Evolutionary conservation across 2,329 filamentous ascomycete genomes (phyloP).

Genomic region (Hypoxylon sp.): DNA sequence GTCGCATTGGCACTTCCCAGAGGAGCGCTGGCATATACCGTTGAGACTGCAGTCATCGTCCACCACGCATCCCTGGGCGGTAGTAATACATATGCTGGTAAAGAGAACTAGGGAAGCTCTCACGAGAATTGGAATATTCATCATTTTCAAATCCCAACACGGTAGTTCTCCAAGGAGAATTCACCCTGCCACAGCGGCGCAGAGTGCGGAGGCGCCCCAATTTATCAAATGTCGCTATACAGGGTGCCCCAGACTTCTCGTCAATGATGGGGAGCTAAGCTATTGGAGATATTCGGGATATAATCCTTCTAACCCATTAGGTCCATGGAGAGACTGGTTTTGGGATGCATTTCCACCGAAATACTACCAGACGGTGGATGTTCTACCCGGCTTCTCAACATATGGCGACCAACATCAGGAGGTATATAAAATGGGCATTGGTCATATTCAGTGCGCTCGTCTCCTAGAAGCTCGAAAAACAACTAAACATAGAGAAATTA

Average conservation of each 20-base stretch:
- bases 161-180: neutral
- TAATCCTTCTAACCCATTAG: neutral
- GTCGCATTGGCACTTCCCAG: constrained; percentile 50
- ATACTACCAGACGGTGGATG: neutral
- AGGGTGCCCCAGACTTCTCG: neutral
- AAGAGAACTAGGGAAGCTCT: neutral
- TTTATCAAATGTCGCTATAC: constrained; percentile 12
- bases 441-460: too few relatives aligned
- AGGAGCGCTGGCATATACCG: constrained; percentile 49
- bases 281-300: constrained; percentile 8
- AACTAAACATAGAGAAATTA: neutral
- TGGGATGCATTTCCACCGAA: constrained; percentile 9
- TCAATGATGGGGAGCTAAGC: neutral
- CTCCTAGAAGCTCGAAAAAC: neutral
- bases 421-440: too few relatives aligned
- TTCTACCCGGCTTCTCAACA: neutral
- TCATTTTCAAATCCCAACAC: neutral
- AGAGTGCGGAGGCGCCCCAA: neutral
- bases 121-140: constrained; percentile 1
- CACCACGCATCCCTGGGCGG: constrained; percentile 29
- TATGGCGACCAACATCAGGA: too few relatives aligned
- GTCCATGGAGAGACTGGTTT: neutral
- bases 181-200: too few relatives aligned
- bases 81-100: neutral
- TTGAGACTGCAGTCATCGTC: constrained; percentile 55